phyloP scores from a whole-genome alignment of 2,329 filamentous ascomycete species.

The Fusarium compactum region DNA sequence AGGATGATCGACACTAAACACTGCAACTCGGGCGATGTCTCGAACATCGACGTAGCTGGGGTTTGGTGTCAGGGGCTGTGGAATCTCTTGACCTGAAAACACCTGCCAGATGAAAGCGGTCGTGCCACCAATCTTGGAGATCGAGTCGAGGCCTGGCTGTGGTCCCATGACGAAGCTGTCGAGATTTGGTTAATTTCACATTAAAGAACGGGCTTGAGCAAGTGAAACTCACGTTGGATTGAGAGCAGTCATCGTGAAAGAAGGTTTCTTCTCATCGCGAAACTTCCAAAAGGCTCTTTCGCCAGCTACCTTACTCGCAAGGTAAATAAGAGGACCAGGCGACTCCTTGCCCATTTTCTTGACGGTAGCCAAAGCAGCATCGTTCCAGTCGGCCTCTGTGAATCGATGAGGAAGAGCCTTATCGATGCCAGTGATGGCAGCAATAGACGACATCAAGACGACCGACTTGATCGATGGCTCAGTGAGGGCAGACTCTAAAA shows the following conservation, averaged over 20 bases:
- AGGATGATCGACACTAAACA: conserved; percentile 39
- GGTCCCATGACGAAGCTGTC: conserved; percentile 46
- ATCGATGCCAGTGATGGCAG: conserved; percentile 18
- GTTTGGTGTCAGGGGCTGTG: conserved; percentile 17
- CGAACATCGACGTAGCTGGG: conserved; percentile 43
- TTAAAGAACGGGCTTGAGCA: no score
- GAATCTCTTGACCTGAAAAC: conserved; percentile 42
- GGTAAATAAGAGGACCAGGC: conserved; percentile 35
- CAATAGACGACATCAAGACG: conserved; percentile 45
- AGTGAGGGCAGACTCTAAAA: conserved; percentile 39
- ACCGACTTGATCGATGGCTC: conserved; percentile 43
- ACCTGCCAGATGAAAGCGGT: conserved; percentile 43
- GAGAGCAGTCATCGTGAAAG: conserved; percentile 41
- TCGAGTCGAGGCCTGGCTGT: conserved; percentile 31
- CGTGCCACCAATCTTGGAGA: conserved; percentile 37
- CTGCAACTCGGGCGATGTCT: conserved; percentile 40
- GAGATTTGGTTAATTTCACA: no score
- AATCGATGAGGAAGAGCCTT: conserved; percentile 27
- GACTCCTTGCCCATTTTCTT: conserved; percentile 40
- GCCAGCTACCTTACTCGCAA: conserved; percentile 40
- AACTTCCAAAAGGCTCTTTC: conserved; percentile 46
- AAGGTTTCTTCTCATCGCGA: conserved; percentile 34
- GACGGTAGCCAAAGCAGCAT: conserved; percentile 27
- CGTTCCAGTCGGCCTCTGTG: conserved; percentile 45
- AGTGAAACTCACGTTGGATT: conserved; percentile 39